Evolutionary conservation across 225 moss, liverwort and hornwort species (phyloP).

Genomic region (Bryoerythrophyllum caledonicum): DNA sequence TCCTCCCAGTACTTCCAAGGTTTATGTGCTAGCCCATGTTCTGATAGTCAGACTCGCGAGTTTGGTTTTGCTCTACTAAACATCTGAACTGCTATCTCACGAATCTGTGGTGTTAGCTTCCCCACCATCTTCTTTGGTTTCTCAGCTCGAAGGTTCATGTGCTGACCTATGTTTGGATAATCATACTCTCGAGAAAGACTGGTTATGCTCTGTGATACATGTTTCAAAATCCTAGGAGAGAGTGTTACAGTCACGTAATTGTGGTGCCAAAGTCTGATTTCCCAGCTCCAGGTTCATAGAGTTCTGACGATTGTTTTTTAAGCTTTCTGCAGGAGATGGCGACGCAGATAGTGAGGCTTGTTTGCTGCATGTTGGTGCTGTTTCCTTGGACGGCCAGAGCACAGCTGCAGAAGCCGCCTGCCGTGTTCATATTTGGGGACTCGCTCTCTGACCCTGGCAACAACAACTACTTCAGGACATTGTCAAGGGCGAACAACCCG

Average conservation of each 20-base stretch:
- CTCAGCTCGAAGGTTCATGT: not conserved
- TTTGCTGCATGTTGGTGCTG: conserved; percentile 12
- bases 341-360: not conserved
- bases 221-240: no score
- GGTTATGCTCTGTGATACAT: not conserved
- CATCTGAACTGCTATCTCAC: no score
- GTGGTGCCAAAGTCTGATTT: not conserved
- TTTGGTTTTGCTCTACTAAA: no score
- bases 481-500: conserved; percentile 36
- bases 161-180: no score
- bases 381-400: not conserved
- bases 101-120: not conserved
- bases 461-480: conserved; percentile 41
- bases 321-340: conserved; percentile 35
- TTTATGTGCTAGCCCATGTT: no score
- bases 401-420: conserved; percentile 8
- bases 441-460: conserved; percentile 49
- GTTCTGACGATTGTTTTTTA: not conserved
- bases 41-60: no score
- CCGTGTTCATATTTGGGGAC: conserved; percentile 53
- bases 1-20: no score
- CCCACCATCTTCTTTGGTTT: not conserved
- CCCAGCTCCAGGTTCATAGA: not conserved
- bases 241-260: not conserved
- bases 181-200: not conserved